These are phyloP conservation scores for Cardamine occulta DNA, from an alignment of 345 rosid species.

Conservation along the genomic window DNA sequence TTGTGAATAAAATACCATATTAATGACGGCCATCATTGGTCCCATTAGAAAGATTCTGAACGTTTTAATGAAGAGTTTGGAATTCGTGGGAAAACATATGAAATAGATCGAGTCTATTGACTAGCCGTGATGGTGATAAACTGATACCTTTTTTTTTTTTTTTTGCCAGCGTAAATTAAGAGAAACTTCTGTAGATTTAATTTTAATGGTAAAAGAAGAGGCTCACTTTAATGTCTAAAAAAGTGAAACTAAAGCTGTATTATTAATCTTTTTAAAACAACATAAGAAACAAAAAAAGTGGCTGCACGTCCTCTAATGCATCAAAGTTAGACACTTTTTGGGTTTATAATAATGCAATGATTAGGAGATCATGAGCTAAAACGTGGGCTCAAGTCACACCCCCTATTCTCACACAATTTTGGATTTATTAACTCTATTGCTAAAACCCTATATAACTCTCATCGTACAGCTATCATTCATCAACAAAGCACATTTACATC, in stretches of 20 bases:
- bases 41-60: neutral
- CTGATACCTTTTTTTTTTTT: no score
- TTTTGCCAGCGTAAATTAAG: neutral
- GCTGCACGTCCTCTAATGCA: slow-evolving; percentile 33
- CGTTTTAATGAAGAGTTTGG: neutral
- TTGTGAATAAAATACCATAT: neutral
- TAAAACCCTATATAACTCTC: slow-evolving; percentile 26
- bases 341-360: slow-evolving; percentile 29
- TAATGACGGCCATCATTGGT: neutral
- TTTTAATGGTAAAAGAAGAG: neutral
- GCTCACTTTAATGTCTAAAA: neutral
- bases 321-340: neutral
- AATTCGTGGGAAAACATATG: neutral
- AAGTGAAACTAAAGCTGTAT: neutral
- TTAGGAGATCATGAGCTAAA: slow-evolving; percentile 11
- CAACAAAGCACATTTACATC: slow-evolving; percentile 5
- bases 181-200: neutral
- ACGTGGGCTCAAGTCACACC: slow-evolving; percentile 48
- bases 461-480: neutral
- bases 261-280: neutral
- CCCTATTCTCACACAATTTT: slow-evolving; percentile 17
- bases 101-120: neutral
- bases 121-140: neutral
- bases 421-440: neutral
- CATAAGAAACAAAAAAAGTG: slow-evolving; percentile 6